phyloP scores from a whole-genome alignment of 1,139 yeast genomes.

The Debaryomycetaceae sp. region DNA sequence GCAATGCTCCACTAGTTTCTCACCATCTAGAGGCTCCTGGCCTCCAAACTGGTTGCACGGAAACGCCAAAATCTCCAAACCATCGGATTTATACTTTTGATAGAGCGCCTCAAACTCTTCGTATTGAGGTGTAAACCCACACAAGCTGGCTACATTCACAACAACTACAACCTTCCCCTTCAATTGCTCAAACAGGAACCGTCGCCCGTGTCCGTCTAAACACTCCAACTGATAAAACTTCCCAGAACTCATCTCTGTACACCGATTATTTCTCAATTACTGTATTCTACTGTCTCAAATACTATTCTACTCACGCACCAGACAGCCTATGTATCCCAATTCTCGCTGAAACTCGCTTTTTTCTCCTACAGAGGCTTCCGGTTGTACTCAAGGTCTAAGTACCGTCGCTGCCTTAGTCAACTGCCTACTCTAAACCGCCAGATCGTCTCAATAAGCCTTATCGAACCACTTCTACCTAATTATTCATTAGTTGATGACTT shows the following conservation, averaged over 20 bases:
- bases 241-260: background rate
- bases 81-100: slow-evolving; percentile 26
- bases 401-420: too few relatives aligned
- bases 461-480: background rate
- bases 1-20: slow-evolving; percentile 64
- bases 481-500: background rate
- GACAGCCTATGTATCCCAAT: too few relatives aligned
- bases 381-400: too few relatives aligned
- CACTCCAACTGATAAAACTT: slow-evolving; percentile 17
- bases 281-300: too few relatives aligned
- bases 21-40: slow-evolving; percentile 80
- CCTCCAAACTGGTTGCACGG: slow-evolving; percentile 56
- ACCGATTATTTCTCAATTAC: background rate
- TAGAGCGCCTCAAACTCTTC: slow-evolving; percentile 31
- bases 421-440: too few relatives aligned
- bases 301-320: too few relatives aligned
- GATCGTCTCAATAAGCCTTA: too few relatives aligned
- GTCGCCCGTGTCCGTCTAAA: slow-evolving; percentile 12
- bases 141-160: slow-evolving; percentile 45
- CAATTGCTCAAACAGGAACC: slow-evolving; percentile 18
- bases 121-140: slow-evolving; percentile 46
- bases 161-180: slow-evolving; percentile 34
- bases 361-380: too few relatives aligned
- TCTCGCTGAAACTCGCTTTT: too few relatives aligned
- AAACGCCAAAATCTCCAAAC: slow-evolving; percentile 37